Evolutionary conservation across 345 rosid genomes (phyloP).

Genomic region (Passiflora organensis): DNA sequence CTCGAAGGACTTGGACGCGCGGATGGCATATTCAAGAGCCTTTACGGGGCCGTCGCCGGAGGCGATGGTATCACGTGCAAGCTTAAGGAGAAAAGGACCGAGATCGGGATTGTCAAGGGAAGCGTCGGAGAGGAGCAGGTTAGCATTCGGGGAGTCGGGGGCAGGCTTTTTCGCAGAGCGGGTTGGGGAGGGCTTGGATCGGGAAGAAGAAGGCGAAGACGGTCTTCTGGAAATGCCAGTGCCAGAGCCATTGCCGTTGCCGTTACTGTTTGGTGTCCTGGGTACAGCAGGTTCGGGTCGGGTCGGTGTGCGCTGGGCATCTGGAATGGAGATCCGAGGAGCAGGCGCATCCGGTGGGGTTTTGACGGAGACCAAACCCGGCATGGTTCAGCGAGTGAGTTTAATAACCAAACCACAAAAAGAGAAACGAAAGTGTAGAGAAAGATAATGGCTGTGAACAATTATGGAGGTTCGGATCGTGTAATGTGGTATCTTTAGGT

Average conservation of each 20-base stretch:
- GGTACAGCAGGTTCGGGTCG: slow-evolving; percentile 36
- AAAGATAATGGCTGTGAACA: background rate
- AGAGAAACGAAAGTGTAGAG: too few species aligned
- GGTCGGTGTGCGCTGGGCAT: slow-evolving; percentile 34
- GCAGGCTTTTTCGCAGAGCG: slow-evolving; percentile 67
- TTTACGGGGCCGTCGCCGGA: slow-evolving; percentile 90
- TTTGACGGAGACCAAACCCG: slow-evolving; percentile 84
- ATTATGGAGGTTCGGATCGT: background rate
- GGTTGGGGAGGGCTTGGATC: slow-evolving; percentile 73
- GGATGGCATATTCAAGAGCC: slow-evolving; percentile 86
- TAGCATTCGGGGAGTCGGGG: slow-evolving; percentile 49
- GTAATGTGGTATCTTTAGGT: background rate
- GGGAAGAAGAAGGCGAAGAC: slow-evolving; percentile 75
- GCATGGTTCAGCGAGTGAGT: slow-evolving; percentile 39
- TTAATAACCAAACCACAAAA: background rate
- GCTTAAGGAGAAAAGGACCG: slow-evolving; percentile 90
- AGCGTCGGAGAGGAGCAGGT: slow-evolving; percentile 34
- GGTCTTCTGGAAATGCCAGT: slow-evolving; percentile 34
- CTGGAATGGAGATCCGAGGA: slow-evolving; percentile 62
- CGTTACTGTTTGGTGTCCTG: slow-evolving; percentile 20
- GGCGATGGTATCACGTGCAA: slow-evolving; percentile 89
- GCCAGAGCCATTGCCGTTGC: background rate
- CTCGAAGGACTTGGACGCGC: slow-evolving; percentile 88
- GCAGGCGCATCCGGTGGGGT: slow-evolving; percentile 71
- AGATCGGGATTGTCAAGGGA: slow-evolving; percentile 98